Conservation (phyloP, 2,329 filamentous ascomycete genomes). For the Coleophoma eucalyptorum region DNA sequence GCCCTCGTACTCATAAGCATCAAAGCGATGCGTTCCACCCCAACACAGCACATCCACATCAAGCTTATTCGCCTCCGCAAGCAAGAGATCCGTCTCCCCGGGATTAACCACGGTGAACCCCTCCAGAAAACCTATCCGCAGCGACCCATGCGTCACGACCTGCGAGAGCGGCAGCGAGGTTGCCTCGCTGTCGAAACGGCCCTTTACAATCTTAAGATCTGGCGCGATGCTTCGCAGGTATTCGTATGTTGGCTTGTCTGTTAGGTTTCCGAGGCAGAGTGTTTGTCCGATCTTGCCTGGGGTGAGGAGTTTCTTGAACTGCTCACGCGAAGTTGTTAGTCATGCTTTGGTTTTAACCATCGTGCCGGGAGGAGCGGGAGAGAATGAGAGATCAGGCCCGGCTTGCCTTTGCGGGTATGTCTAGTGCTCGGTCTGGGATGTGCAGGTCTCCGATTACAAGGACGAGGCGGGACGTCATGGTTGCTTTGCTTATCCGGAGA, state of each 20-base stretch:
- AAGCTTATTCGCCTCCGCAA: slow-evolving; percentile 64
- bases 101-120: slow-evolving; percentile 63
- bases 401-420: slow-evolving; percentile 82
- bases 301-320: slow-evolving; percentile 84
- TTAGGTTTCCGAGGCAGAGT: slow-evolving; percentile 76
- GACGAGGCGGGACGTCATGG: slow-evolving; percentile 81
- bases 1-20: slow-evolving; percentile 71
- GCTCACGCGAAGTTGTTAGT: slow-evolving; percentile 11
- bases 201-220: slow-evolving; percentile 67
- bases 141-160: slow-evolving; percentile 61
- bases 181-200: slow-evolving; percentile 63
- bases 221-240: slow-evolving; percentile 73
- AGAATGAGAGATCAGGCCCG: slow-evolving; percentile 1
- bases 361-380: neutral
- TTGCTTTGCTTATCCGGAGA: neutral
- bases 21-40: slow-evolving; percentile 65
- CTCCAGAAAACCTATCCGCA: slow-evolving; percentile 65
- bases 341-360: slow-evolving; percentile 2
- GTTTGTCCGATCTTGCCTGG: slow-evolving; percentile 82
- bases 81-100: slow-evolving; percentile 61
- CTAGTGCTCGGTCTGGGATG: slow-evolving; percentile 87
- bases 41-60: slow-evolving; percentile 68
- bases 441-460: slow-evolving; percentile 91
- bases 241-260: slow-evolving; percentile 76
- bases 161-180: slow-evolving; percentile 62